A percentile compares a stretch with the other conserved stretches of the same genome.
Evolutionary conservation across 371 early-diverging fungal genomes (phyloP).

Genomic region (Caulochytrium protostelioides): DNA sequence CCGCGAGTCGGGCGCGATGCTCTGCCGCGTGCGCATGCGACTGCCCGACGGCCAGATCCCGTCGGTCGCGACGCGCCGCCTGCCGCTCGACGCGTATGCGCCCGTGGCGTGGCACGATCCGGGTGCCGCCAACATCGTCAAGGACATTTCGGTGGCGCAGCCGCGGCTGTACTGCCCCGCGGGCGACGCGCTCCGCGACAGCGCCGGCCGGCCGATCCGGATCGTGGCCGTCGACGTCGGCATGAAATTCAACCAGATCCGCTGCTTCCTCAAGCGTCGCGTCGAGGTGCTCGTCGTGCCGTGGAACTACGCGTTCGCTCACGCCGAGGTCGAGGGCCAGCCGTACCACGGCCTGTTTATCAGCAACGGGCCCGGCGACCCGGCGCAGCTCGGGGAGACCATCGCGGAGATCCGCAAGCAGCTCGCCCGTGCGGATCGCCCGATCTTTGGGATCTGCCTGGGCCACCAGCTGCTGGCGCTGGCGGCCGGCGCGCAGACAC

Average conservation of each 20-base stretch:
- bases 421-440: conserved; percentile 46
- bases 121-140: conserved; percentile 73
- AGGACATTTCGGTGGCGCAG: conserved; percentile 65
- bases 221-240: conserved; percentile 87
- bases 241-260: conserved; percentile 93
- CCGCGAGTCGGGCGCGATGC: no score
- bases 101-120: conserved; percentile 79
- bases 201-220: conserved; percentile 55
- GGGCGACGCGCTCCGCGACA: conserved; percentile 38
- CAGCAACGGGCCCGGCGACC: conserved; percentile 94
- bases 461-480: conserved; percentile 88
- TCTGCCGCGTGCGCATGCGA: no score
- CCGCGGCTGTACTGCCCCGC: conserved; percentile 45
- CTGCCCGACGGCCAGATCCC: no score
- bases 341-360: conserved; percentile 82
- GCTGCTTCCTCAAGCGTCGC: conserved; percentile 80
- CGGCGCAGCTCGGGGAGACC: conserved; percentile 51
- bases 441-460: conserved; percentile 93
- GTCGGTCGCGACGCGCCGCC: no score
- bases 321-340: conserved; percentile 27
- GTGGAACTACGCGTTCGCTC: conserved; percentile 74
- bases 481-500: conserved; percentile 76
- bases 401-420: conserved; percentile 44
- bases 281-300: conserved; percentile 84
- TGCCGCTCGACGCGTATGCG: conserved; percentile 23